phyloP scores from a whole-genome alignment of 768 basidiomycete genomes.

The Mycena epipterygia region DNA sequence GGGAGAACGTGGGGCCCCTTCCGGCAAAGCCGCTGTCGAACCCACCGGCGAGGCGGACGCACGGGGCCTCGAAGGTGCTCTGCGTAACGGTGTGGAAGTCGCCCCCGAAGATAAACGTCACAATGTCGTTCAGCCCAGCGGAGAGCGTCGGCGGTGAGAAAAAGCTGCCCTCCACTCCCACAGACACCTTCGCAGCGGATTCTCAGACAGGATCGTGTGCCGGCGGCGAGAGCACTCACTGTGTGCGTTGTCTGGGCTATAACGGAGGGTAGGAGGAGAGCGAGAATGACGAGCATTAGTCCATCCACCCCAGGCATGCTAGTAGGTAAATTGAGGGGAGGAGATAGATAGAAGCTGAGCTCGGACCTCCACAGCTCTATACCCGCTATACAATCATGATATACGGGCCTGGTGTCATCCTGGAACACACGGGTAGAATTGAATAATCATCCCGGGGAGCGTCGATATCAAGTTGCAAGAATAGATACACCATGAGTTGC shows the following conservation, averaged over 20 bases:
- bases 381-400: not conserved
- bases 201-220: not conserved
- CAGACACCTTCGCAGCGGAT: constrained; percentile 47
- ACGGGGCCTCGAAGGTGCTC: constrained; percentile 52
- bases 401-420: not conserved
- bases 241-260: constrained; percentile 22
- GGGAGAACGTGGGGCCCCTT: constrained; percentile 37
- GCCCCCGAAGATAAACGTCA: constrained; percentile 57
- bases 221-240: not conserved
- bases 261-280: not conserved
- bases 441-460: not conserved
- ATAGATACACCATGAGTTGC: not conserved
- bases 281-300: not conserved
- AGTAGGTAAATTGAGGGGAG: not conserved
- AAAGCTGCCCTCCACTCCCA: constrained; percentile 56
- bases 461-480: not conserved
- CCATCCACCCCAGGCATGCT: not conserved
- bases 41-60: constrained; percentile 53
- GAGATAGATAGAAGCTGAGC: not conserved
- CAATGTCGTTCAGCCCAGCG: constrained; percentile 49
- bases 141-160: constrained; percentile 50
- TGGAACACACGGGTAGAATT: not conserved
- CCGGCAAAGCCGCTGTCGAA: constrained; percentile 55
- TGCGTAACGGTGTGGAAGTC: constrained; percentile 58
- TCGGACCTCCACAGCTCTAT: not conserved